These are phyloP conservation scores for Bolboschoenus planiculmis DNA, from an alignment of 176 grass and related monocot genomes.

Conservation along the genomic window DNA sequence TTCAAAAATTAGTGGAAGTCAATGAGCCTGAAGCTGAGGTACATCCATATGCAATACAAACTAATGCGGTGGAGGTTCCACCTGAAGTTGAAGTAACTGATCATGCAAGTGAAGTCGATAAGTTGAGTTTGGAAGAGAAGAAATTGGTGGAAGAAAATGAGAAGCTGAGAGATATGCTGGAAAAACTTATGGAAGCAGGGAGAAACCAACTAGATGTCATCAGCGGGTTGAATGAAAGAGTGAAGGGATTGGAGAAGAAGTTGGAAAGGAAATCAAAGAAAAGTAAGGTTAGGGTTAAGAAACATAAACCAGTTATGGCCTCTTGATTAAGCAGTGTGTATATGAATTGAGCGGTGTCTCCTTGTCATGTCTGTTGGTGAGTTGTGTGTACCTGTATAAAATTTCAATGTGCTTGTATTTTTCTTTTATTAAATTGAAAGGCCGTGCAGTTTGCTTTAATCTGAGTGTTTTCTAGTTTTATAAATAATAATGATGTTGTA, in stretches of 20 bases:
- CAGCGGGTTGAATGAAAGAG: slow-evolving; percentile 51
- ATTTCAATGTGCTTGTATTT: neutral
- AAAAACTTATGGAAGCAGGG: slow-evolving; percentile 45
- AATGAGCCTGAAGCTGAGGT: neutral
- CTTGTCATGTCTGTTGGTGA: neutral
- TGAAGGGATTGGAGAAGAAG: slow-evolving; percentile 49
- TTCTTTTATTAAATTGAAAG: too few relatives aligned
- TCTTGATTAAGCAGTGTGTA: too few relatives aligned
- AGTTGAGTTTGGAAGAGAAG: slow-evolving; percentile 14
- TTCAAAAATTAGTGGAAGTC: neutral
- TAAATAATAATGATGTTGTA: too few relatives aligned
- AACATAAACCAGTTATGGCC: slow-evolving; percentile 17
- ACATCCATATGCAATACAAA: neutral
- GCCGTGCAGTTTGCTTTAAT: too few relatives aligned
- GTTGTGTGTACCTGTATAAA: neutral
- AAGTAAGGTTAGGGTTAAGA: slow-evolving; percentile 35
- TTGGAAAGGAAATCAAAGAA: slow-evolving; percentile 41
- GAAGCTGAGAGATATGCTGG: slow-evolving; percentile 50
- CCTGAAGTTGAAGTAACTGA: neutral
- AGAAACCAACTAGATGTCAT: slow-evolving; percentile 44
- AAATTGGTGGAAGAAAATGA: slow-evolving; percentile 50
- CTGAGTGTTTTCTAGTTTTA: too few relatives aligned
- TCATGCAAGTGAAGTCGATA: neutral
- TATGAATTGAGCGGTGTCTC: neutral
- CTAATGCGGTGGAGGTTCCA: neutral